Evolutionary conservation across 2,329 filamentous ascomycete genomes (phyloP).

Genomic region (Fusarium solani-melongenae): DNA sequence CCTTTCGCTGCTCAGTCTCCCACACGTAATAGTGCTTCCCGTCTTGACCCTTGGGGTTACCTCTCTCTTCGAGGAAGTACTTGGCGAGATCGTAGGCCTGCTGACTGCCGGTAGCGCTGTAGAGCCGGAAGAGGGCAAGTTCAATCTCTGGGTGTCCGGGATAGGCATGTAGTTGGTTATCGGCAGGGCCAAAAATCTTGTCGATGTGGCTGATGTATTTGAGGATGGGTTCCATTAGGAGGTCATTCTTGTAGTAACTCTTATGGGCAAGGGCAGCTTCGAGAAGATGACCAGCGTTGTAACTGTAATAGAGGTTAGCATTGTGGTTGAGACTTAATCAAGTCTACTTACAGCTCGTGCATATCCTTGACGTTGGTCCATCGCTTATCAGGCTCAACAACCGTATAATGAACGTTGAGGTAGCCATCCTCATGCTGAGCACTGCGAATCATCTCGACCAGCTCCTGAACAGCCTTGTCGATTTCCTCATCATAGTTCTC

Average conservation of each 20-base stretch:
- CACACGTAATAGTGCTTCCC: conserved; percentile 71
- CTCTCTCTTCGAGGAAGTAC: conserved; percentile 48
- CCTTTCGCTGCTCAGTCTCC: conserved; percentile 62
- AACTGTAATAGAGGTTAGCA: conserved; percentile 44
- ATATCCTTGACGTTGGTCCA: conserved; percentile 70
- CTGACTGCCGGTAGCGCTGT: conserved; percentile 48
- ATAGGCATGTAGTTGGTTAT: conserved; percentile 65
- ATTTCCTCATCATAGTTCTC: conserved; percentile 33
- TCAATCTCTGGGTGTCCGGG: conserved; percentile 65
- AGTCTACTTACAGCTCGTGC: conserved; percentile 64
- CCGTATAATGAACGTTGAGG: conserved; percentile 70
- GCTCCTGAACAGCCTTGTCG: conserved; percentile 46
- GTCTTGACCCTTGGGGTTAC: conserved; percentile 54
- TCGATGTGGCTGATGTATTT: conserved; percentile 66
- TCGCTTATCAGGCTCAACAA: conserved; percentile 64
- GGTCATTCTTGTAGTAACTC: conserved; percentile 61
- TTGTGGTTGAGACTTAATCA: neutral
- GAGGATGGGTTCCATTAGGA: conserved; percentile 62
- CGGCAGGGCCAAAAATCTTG: conserved; percentile 61
- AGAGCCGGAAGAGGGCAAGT: conserved; percentile 54
- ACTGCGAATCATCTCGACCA: conserved; percentile 65
- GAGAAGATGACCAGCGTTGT: conserved; percentile 71
- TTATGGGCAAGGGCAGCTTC: conserved; percentile 69
- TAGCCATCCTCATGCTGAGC: conserved; percentile 71
- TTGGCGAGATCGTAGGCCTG: conserved; percentile 58